phyloP scores from a whole-genome alignment of 163 green algal species.

The Coccomyxa subellipsoidea region DNA sequence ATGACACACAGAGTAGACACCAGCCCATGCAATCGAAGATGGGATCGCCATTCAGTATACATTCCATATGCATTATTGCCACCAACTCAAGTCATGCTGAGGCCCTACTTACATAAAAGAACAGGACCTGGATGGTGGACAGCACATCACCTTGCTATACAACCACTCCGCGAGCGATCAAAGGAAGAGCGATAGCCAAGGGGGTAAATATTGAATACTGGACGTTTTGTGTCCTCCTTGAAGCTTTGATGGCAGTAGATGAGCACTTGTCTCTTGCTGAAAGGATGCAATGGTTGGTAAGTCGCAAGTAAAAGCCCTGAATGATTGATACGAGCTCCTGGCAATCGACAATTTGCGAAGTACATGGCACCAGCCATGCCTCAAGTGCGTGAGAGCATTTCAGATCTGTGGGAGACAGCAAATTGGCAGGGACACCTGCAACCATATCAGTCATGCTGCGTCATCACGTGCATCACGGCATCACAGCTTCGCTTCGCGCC shows the following conservation, averaged over 20 bases:
- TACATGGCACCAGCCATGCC: no score
- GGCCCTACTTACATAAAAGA: no score
- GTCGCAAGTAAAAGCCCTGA: background rate
- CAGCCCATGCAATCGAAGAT: no score
- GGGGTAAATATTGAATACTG: background rate
- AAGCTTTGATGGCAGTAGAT: background rate
- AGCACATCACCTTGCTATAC: no score
- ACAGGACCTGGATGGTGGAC: no score
- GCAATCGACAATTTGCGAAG: no score
- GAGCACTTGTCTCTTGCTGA: background rate
- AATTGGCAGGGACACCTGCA: no score
- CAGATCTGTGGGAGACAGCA: background rate
- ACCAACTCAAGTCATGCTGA: no score
- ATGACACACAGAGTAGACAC: no score
- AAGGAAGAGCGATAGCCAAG: background rate
- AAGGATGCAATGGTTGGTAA: background rate
- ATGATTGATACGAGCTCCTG: background rate
- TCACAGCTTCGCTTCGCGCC: background rate
- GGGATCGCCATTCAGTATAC: no score
- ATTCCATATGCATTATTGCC: no score
- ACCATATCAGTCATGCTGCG: background rate
- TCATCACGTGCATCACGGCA: background rate
- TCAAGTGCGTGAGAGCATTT: no score
- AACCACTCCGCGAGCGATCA: background rate
- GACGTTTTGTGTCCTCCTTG: background rate